phyloP scores from a whole-genome alignment of 2,329 filamentous ascomycete genomes.

The Diaporthe eres region DNA sequence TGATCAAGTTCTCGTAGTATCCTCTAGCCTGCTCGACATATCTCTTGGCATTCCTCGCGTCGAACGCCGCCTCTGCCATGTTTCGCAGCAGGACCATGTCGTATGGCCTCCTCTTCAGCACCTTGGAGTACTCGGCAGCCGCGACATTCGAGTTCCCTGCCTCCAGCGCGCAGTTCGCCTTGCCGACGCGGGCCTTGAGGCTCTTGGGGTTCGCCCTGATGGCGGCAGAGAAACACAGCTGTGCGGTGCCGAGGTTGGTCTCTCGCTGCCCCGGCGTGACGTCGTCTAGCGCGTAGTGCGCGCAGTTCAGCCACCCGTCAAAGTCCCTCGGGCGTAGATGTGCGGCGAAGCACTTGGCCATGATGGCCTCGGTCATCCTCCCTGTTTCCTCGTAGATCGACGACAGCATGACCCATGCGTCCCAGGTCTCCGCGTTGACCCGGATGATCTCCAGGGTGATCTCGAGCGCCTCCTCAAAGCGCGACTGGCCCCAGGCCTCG shows the following conservation, averaged over 20 bases:
- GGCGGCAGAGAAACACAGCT: slow-evolving; percentile 72
- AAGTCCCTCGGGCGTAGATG: slow-evolving; percentile 74
- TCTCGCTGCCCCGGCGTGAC: slow-evolving; percentile 61
- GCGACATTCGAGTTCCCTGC: slow-evolving; percentile 68
- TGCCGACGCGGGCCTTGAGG: slow-evolving; percentile 70
- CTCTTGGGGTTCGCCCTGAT: slow-evolving; percentile 70
- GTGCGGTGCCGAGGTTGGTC: slow-evolving; percentile 66
- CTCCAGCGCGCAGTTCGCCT: slow-evolving; percentile 70
- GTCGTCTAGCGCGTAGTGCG: slow-evolving; percentile 68
- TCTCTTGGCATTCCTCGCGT: slow-evolving; percentile 61
- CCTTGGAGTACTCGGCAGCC: slow-evolving; percentile 69
- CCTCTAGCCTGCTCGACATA: slow-evolving; percentile 58
- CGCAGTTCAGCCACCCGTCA: slow-evolving; percentile 71
- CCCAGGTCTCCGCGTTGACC: slow-evolving; percentile 76
- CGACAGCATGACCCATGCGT: slow-evolving; percentile 74
- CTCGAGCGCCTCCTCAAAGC: slow-evolving; percentile 66
- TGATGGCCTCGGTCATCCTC: slow-evolving; percentile 69
- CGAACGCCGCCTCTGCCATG: slow-evolving; percentile 69
- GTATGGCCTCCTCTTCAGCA: slow-evolving; percentile 65
- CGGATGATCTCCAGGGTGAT: slow-evolving; percentile 75
- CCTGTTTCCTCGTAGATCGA: slow-evolving; percentile 74
- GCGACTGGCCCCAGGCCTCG: slow-evolving; percentile 74
- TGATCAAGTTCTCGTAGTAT: slow-evolving; percentile 64
- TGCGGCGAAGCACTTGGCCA: slow-evolving; percentile 73
- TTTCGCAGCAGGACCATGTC: slow-evolving; percentile 70